Conservation (phyloP, 2,329 filamentous ascomycete genomes). For the Botrytis galanthina region DNA sequence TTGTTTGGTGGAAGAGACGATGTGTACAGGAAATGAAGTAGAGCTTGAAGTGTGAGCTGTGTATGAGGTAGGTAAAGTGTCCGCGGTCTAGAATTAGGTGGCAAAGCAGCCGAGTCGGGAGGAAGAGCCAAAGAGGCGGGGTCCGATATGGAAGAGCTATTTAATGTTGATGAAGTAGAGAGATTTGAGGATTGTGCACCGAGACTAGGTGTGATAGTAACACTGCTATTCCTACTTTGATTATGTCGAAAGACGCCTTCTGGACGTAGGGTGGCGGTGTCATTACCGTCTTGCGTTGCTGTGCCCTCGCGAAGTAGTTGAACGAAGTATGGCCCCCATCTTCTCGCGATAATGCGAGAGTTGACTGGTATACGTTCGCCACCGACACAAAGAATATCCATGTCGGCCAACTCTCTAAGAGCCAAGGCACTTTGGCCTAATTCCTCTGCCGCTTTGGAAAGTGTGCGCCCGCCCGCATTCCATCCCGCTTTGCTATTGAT, state of each 20-base stretch:
- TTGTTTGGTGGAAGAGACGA: constrained; percentile 76
- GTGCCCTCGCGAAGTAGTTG: constrained; percentile 79
- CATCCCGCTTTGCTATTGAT: constrained; percentile 53
- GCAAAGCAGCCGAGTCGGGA: constrained; percentile 48
- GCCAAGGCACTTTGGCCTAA: constrained; percentile 77
- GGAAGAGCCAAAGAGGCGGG: constrained; percentile 25
- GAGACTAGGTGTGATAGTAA: constrained; percentile 76
- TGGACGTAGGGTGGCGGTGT: constrained; percentile 72
- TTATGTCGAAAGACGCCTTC: constrained; percentile 51
- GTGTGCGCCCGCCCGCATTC: constrained; percentile 71
- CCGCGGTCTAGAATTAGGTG: constrained; percentile 69
- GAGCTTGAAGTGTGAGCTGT: constrained; percentile 79
- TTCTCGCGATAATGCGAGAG: constrained; percentile 78
- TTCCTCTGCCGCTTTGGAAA: constrained; percentile 77
- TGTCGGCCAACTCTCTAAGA: constrained; percentile 85
- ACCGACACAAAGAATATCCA: constrained; percentile 91
- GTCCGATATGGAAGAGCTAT: constrained; percentile 31
- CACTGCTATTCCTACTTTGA: constrained; percentile 71
- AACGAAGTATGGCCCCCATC: constrained; percentile 96
- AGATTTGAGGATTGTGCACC: constrained; percentile 48
- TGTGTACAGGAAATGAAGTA: constrained; percentile 92
- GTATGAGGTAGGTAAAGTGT: constrained; percentile 94
- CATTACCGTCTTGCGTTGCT: constrained; percentile 67
- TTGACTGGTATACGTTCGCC: constrained; percentile 93
- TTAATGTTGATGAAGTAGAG: constrained; percentile 47